These are phyloP conservation scores for Dryas octopetala DNA, from an alignment of 306 rosid species.

Conservation along the genomic window DNA sequence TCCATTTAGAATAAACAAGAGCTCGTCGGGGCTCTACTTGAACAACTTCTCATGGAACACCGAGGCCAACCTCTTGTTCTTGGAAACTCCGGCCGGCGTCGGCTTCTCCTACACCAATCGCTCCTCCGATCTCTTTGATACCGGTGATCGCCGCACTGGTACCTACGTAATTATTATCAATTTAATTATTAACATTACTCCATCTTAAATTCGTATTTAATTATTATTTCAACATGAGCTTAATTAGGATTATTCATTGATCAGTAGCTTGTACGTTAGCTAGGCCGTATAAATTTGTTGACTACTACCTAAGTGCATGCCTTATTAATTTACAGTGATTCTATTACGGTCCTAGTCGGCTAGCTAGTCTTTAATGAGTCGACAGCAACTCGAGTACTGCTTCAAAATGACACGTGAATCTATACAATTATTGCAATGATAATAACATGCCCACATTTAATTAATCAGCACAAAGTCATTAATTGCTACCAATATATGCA, in stretches of 20 bases:
- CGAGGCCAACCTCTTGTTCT: slow-evolving; percentile 73
- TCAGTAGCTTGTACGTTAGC: not conserved
- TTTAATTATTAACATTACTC: no score
- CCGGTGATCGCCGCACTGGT: slow-evolving; percentile 93
- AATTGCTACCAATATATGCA: no score
- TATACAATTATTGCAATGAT: not conserved
- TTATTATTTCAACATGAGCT: not conserved
- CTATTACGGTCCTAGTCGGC: not conserved
- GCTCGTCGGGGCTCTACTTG: slow-evolving; percentile 61
- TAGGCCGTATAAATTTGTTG: not conserved
- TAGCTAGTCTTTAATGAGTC: no score
- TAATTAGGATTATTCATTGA: not conserved
- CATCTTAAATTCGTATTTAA: no score
- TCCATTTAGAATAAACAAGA: slow-evolving; percentile 80
- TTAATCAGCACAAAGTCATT: no score
- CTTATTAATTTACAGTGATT: not conserved
- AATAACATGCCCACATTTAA: no score
- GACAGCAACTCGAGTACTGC: not conserved
- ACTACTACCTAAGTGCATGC: not conserved
- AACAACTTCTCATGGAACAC: slow-evolving; percentile 95
- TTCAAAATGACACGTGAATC: not conserved
- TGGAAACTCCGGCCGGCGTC: slow-evolving; percentile 92
- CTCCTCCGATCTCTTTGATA: slow-evolving; percentile 65
- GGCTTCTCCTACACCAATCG: slow-evolving; percentile 93
- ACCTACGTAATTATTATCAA: not conserved